These are phyloP conservation scores for Tilletia indica DNA, from an alignment of 1,284 basidiomycete species.

Conservation along the genomic window DNA sequence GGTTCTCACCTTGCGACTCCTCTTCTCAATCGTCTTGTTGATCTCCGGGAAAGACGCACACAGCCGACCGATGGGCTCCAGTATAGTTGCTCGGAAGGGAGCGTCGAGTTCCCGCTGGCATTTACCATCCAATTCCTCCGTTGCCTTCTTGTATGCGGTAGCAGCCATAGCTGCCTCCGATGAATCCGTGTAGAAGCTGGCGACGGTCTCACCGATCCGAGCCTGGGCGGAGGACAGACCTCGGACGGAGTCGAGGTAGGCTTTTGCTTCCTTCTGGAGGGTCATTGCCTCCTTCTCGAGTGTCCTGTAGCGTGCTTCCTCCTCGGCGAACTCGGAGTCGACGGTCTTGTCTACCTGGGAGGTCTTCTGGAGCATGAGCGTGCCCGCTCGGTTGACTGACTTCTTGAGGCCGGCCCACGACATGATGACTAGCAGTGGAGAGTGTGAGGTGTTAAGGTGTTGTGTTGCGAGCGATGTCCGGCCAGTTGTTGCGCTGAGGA, in stretches of 20 bases:
- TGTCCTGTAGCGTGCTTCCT: constrained; percentile 85
- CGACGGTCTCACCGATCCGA: constrained; percentile 90
- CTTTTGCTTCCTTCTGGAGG: constrained; percentile 92
- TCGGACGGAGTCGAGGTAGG: constrained; percentile 88
- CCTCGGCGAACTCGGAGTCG: constrained; percentile 87
- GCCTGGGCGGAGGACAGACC: constrained; percentile 64
- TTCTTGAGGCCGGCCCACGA: constrained; percentile 75
- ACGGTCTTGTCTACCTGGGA: constrained; percentile 94
- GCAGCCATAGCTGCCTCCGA: constrained; percentile 84
- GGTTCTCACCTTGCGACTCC: constrained; percentile 82
- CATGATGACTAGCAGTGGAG: constrained; percentile 31
- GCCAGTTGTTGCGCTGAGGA: neutral
- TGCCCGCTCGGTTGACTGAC: constrained; percentile 85
- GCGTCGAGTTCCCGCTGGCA: constrained; percentile 84
- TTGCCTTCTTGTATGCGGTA: constrained; percentile 90
- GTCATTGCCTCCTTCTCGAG: constrained; percentile 64
- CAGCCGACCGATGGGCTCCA: constrained; percentile 90
- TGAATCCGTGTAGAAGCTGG: constrained; percentile 76
- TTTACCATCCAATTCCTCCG: constrained; percentile 86
- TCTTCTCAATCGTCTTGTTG: constrained; percentile 89
- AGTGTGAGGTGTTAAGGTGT: neutral
- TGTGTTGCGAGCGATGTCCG: neutral
- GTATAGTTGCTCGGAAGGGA: constrained; percentile 88
- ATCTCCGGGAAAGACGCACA: constrained; percentile 90
- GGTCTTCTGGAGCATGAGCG: constrained; percentile 72